Evolutionary conservation across 106 monocot genomes (phyloP), one percentile per base, ranked within the genome.

Genomic region (Dactylorhiza incarnata): DNA sequence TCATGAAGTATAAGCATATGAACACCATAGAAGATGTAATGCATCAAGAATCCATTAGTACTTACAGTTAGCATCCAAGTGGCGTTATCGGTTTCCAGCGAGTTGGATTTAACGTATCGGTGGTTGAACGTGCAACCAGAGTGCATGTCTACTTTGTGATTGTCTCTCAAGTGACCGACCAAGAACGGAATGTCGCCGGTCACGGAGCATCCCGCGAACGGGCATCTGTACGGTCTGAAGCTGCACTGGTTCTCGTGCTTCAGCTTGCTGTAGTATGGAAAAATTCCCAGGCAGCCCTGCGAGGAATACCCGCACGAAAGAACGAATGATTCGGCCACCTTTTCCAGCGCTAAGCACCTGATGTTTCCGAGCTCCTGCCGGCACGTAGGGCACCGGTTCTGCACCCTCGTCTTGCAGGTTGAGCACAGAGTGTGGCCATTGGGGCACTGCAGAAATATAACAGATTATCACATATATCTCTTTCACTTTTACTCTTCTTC

Each of bases 51-150:
- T 37, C 37, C 37, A 37, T 37, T 37, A 37, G 37, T 75, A 87
- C 89, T 85, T 77, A 95, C 94, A 3, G 94, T 95, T 47, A 95
- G 73, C 94, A 95, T 95, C 94, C 94, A 95, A 9, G 94, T 95
- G 54, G 94, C 94, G 79, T 95, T 95, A 62, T 95, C 94, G 50
- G 89, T 91, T 80, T 95, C 91, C 17, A 85, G 65, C 0, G 91
- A 91, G 45, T 95, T 95, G 11, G 89, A 87, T 59, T 95, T 95
- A 23, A 95, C 94, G 74, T 95, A 95, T n/a, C 94, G 77, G 68
- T 95, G 94, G 77, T 91, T 91, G 82, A 95, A 95, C 48, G 91
- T 95, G 81, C 85, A 91, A 4, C 94, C 94, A 73, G 79, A 84
- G 73, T 95, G 94, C 91, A 91, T 95, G 71, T 91, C 94, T 24